Evolutionary conservation across 768 basidiomycete genomes (phyloP), one percentile per base, ranked within the genome.

Genomic region (Lentinus brumalis): DNA sequence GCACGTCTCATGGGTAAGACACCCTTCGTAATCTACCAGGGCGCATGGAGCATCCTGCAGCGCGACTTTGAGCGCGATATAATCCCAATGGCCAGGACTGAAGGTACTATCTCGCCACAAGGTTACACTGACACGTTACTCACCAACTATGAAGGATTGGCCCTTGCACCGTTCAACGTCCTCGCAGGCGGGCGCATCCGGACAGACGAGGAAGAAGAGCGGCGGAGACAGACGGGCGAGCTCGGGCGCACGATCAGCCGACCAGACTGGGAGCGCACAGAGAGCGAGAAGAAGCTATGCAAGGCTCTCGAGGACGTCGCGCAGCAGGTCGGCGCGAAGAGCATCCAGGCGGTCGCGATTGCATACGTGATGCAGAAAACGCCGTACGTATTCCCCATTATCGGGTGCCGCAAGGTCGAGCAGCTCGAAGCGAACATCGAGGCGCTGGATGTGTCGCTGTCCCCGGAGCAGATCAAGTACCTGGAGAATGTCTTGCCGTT

Each of bases 291-390:
- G 53, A 74, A 73, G 31, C 68, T 83, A 8, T 76, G 76, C 50
- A 61, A 70, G 7, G 83, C 77, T 0, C 71, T 85, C n/a, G 82
- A 82, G 66, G 77, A 81, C 56, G 79, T 86, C 12, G 83, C 83
- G 3, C 63, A 67, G 12, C 79, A 85, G 63, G 74, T 84, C 11
- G 83, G 83, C 0, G 76, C 54, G 10, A 59, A 56, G 56, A 62
- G 30, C 46, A 61, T 69, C 54, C 60, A 59, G 39, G 50, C 65
- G 12, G 81, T 83, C 2, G 81, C 82, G 1, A 80, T 85, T 57
- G 81, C 82, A 15, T 84, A 83, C 57, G 71, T 85, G 9, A 73
- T 85, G 71, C 80, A 83, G 44, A 86, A 84, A 67, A 74, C 78
- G 1, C 78, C 79, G 0, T 82, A 75, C 55, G 80, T 66, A 1